Percentiles rank a stretch among this genome's conserved stretches.
Evolutionary conservation across 2,329 filamentous ascomycete species (phyloP).

Genomic region (Sporothrix phasma): DNA sequence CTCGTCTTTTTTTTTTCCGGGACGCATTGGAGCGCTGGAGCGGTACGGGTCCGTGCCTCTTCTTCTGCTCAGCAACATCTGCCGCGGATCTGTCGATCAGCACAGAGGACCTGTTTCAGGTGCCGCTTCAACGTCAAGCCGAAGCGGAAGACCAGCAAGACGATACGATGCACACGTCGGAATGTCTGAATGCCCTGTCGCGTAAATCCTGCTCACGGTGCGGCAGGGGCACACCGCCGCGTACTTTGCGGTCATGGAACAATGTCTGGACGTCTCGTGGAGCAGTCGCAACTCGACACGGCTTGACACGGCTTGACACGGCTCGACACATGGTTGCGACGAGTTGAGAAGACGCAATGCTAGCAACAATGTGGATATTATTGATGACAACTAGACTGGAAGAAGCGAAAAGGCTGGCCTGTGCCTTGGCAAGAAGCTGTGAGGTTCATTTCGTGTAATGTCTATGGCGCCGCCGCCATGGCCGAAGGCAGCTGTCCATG

Average conservation of each 20-base stretch:
- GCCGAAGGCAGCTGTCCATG: slow-evolving; percentile 12
- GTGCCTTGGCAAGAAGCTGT: too few relatives aligned
- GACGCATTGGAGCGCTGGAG: not conserved
- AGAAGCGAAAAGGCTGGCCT: too few relatives aligned
- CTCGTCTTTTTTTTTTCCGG: not conserved
- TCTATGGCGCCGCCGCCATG: not conserved
- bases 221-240: not conserved
- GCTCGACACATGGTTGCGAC: too few relatives aligned
- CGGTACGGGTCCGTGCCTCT: not conserved
- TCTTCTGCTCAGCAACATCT: not conserved
- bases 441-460: too few relatives aligned
- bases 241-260: not conserved
- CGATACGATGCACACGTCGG: not conserved
- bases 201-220: not conserved
- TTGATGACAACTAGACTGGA: too few relatives aligned
- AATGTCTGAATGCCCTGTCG: too few relatives aligned
- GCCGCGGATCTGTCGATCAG: slow-evolving; percentile 2
- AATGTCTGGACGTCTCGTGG: not conserved
- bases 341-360: too few relatives aligned
- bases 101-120: not conserved
- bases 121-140: not conserved
- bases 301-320: too few relatives aligned
- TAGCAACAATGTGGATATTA: too few relatives aligned
- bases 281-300: too few relatives aligned
- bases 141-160: not conserved